phyloP scores from a whole-genome alignment of 192 early-diverging fungal species.

The Piromyces finnis region DNA sequence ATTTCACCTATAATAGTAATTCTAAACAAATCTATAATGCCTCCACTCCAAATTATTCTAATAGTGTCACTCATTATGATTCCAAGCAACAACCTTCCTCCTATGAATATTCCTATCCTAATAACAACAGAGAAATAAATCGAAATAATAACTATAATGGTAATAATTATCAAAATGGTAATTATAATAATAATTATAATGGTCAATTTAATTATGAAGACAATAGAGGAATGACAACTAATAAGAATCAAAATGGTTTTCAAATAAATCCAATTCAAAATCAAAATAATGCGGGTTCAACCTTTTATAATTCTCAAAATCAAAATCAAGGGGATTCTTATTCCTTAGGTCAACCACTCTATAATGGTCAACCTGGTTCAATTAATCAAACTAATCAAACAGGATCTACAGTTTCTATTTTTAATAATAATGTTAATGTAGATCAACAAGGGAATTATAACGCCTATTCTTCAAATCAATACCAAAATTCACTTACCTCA shows the following conservation, averaged over 20 bases:
- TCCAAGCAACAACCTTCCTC: too few relatives aligned
- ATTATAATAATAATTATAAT: background rate
- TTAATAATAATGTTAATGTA: background rate
- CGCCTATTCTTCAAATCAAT: background rate
- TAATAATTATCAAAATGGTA: background rate
- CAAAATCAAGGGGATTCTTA: background rate
- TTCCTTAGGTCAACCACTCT: background rate
- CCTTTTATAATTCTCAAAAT: background rate
- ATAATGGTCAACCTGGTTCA: background rate
- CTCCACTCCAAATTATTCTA: too few relatives aligned
- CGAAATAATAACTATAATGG: background rate
- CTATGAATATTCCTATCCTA: too few relatives aligned
- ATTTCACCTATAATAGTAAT: background rate
- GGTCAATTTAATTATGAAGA: background rate
- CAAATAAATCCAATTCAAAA: background rate
- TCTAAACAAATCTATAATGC: background rate
- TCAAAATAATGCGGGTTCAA: background rate
- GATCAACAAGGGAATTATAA: background rate
- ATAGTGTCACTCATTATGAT: too few relatives aligned
- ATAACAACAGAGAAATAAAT: background rate
- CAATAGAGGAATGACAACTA: background rate
- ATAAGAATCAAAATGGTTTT: background rate
- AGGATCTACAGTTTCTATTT: background rate
- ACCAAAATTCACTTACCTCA: background rate
- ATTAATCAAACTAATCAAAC: background rate